These are phyloP conservation scores for Gilbertella persicaria DNA, from an alignment of 371 early-diverging fungal species.

Conservation along the genomic window DNA sequence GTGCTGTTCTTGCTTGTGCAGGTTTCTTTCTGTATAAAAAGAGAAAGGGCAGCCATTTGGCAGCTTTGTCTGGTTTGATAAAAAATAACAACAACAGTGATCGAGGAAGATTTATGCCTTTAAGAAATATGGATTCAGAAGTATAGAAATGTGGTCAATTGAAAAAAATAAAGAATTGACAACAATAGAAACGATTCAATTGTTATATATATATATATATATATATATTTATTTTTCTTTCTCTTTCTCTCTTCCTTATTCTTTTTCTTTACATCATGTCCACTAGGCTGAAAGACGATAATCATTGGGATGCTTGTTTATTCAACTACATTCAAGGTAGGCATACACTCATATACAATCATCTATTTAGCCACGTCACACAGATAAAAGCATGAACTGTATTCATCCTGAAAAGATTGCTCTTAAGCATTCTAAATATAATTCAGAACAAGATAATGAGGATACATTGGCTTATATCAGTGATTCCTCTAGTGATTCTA, in stretches of 20 bases:
- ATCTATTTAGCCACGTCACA: too few relatives aligned
- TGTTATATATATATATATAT: not conserved
- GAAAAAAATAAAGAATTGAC: not conserved
- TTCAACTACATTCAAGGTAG: too few relatives aligned
- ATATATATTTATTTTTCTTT: not conserved
- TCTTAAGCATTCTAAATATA: not conserved
- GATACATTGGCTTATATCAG: not conserved
- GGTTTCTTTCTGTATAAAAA: slow-evolving; percentile 32
- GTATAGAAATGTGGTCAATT: slow-evolving; percentile 10
- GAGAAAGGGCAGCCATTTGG: slow-evolving; percentile 22
- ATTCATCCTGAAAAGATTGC: slow-evolving; percentile 1
- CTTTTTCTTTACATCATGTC: not conserved
- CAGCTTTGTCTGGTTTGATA: slow-evolving; percentile 31
- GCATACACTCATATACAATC: too few relatives aligned
- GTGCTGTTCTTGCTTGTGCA: slow-evolving; percentile 23
- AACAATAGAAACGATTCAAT: not conserved
- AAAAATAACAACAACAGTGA: slow-evolving; percentile 18
- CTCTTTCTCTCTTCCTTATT: not conserved
- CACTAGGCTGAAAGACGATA: too few relatives aligned
- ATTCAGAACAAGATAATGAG: not conserved
- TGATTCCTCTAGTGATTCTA: too few relatives aligned
- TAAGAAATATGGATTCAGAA: slow-evolving; percentile 35
- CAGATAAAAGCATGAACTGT: not conserved
- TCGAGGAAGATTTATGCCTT: slow-evolving; percentile 37
- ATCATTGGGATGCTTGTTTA: too few relatives aligned